These are phyloP conservation scores for Phlebiopsis gigantea DNA, from an alignment of 768 basidiomycete species.

Conservation along the genomic window DNA sequence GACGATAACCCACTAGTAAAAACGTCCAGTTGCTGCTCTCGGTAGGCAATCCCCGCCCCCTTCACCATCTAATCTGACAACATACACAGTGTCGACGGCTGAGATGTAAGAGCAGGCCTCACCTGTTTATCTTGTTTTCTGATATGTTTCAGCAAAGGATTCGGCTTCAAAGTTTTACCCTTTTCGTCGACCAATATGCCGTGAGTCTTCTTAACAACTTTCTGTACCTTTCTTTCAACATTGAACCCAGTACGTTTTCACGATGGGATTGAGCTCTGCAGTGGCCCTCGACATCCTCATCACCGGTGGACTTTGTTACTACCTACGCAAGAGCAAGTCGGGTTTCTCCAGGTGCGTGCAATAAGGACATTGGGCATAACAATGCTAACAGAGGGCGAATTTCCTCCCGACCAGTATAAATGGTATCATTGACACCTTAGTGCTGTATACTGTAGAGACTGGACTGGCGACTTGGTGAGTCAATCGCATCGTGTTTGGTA, in stretches of 20 bases:
- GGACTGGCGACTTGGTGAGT: slow-evolving; percentile 21
- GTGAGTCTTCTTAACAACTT: slow-evolving; percentile 8
- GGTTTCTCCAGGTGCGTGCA: slow-evolving; percentile 10
- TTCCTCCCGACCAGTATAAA: slow-evolving; percentile 16
- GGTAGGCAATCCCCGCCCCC: not conserved
- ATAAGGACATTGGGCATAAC: not conserved
- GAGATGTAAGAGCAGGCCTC: slow-evolving; percentile 15
- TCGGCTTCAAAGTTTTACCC: slow-evolving; percentile 5
- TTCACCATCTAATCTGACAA: not conserved
- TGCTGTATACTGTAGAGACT: slow-evolving; percentile 21
- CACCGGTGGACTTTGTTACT: slow-evolving; percentile 3
- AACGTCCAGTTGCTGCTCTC: slow-evolving; percentile 3
- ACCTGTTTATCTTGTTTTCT: not conserved
- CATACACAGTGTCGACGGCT: slow-evolving; percentile 9
- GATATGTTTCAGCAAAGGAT: slow-evolving; percentile 9
- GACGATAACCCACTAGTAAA: too few species aligned
- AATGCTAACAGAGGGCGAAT: not conserved
- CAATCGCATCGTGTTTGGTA: too few species aligned
- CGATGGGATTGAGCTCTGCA: slow-evolving; percentile 13
- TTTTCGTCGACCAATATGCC: slow-evolving; percentile 8
- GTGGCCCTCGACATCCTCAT: slow-evolving; percentile 14
- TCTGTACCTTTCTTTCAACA: not conserved
- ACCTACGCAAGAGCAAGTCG: slow-evolving; percentile 9
- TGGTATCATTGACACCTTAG: slow-evolving; percentile 18
- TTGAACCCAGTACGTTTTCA: slow-evolving; percentile 15